These are phyloP conservation scores for Solioccasus polychromus DNA, from an alignment of 768 basidiomycete genomes.

Conservation along the genomic window DNA sequence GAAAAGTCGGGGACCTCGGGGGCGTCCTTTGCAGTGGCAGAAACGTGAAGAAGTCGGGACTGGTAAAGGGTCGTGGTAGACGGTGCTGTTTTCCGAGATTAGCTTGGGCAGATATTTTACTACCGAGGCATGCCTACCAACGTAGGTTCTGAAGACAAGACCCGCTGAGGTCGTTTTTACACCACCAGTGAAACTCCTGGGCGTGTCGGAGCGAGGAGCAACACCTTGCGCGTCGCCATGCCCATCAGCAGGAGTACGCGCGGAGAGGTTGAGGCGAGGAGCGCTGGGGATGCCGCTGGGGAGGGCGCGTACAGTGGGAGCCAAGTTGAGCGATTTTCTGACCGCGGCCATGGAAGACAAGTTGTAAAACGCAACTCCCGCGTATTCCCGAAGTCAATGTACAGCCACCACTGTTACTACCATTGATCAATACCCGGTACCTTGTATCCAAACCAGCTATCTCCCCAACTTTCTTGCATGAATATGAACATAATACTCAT, in stretches of 20 bases:
- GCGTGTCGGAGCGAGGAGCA: conserved; percentile 58
- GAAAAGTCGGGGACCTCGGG: conserved; percentile 89
- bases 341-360: conserved; percentile 59
- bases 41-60: conserved; percentile 76
- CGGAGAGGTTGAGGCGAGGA: conserved; percentile 70
- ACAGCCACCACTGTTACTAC: conserved; percentile 23
- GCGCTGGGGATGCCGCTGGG: conserved; percentile 79
- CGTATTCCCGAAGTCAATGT: conserved; percentile 41
- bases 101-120: conserved; percentile 11
- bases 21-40: conserved; percentile 62
- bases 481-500: conserved; percentile 24
- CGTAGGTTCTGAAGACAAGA: conserved; percentile 61
- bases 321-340: conserved; percentile 79
- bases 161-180: conserved; percentile 46
- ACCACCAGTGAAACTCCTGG: conserved; percentile 62
- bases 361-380: conserved; percentile 15
- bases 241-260: conserved; percentile 56
- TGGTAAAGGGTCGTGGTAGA: conserved; percentile 54
- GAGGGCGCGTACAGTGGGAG: conserved; percentile 77
- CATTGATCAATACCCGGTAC: conserved; percentile 26
- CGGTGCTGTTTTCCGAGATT: conserved; percentile 37
- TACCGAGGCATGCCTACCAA: conserved; percentile 45
- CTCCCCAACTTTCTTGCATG: conserved; percentile 26
- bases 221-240: conserved; percentile 59
- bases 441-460: conserved; percentile 27